Conservation (phyloP, 129 eudicot species). For the Mikania micrantha region DNA sequence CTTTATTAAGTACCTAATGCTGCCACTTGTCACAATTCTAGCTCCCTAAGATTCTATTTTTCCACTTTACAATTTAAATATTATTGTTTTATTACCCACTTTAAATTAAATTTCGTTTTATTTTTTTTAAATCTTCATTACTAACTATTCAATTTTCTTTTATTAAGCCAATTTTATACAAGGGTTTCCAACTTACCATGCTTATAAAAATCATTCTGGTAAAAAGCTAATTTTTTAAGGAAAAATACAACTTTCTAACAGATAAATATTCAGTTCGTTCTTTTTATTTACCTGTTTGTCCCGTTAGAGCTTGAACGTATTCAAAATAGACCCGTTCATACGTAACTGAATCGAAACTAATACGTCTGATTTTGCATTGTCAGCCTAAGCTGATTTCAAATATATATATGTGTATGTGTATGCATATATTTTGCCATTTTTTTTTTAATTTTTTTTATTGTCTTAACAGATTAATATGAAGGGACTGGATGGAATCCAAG, state of each 20-base stretch:
- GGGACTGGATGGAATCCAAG: slow-evolving; percentile 77
- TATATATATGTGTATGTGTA: no score
- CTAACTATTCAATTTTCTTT: no score
- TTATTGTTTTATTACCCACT: no score
- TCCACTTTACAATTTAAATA: no score
- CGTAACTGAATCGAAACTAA: no score
- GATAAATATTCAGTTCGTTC: not conserved
- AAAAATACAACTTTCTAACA: not conserved
- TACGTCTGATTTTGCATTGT: not conserved
- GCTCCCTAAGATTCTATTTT: no score
- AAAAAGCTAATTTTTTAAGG: not conserved
- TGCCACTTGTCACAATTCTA: no score
- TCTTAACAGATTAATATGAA: slow-evolving; percentile 63
- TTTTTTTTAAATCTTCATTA: no score
- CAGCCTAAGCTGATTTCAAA: not conserved
- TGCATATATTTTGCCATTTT: not conserved
- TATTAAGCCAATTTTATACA: no score
- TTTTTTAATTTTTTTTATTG: not conserved
- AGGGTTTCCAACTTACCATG: no score
- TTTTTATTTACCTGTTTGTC: not conserved
- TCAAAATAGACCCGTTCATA: not conserved
- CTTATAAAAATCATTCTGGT: not conserved
- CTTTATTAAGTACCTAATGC: no score
- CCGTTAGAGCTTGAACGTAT: not conserved
- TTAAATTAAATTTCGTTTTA: no score